Percentiles rank a stretch among this genome's conserved stretches.
These are phyloP conservation scores for Crithidia fasciculata DNA, from an alignment of 208 protist species.

Conservation along the genomic window DNA sequence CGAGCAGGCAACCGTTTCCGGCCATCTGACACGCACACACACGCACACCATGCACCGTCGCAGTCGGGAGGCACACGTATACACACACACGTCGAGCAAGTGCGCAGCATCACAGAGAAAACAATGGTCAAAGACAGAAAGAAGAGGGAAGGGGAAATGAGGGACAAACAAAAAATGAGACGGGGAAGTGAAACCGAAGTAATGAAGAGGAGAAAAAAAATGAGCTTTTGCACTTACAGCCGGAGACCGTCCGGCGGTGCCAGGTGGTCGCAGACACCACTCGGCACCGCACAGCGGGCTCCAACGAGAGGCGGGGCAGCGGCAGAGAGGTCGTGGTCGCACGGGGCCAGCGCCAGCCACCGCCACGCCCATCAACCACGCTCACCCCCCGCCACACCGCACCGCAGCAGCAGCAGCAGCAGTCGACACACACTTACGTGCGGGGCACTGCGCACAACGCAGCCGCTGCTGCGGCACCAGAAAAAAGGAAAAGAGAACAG, in stretches of 20 bases:
- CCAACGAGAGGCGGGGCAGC: no score
- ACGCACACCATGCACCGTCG: no score
- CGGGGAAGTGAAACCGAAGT: neutral
- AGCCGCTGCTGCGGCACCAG: neutral
- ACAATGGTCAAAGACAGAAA: neutral
- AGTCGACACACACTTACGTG: neutral
- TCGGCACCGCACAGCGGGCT: no score
- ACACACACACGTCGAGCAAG: neutral
- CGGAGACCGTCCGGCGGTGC: no score
- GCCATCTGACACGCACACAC: neutral
- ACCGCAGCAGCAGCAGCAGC: neutral
- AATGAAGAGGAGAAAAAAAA: neutral
- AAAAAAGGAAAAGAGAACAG: neutral
- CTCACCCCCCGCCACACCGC: neutral
- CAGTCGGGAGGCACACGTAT: no score
- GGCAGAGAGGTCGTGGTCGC: no score
- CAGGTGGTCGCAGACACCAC: no score
- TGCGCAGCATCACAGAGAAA: neutral
- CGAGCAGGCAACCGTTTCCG: slow-evolving; percentile 22
- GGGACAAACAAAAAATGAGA: neutral
- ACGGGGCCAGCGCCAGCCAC: no score
- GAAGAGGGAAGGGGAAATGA: neutral
- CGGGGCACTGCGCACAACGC: neutral
- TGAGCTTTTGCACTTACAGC: neutral
- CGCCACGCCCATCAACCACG: no score